These are phyloP conservation scores for Plenodomus biglobosus DNA, from an alignment of 2,329 filamentous ascomycete species.

Conservation along the genomic window DNA sequence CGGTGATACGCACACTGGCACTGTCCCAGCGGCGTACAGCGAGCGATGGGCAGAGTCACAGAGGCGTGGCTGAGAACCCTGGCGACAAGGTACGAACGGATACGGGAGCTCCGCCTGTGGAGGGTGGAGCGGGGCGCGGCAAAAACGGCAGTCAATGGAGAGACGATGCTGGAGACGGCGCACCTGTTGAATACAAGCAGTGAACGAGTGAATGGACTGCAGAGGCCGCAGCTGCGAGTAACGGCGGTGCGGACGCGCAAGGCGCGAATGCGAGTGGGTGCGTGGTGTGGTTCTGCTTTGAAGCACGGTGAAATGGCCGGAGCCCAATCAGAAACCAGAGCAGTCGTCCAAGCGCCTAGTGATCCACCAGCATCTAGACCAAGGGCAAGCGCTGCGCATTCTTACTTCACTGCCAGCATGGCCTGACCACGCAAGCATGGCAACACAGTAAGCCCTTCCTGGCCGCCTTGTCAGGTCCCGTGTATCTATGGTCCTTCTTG, in stretches of 20 bases:
- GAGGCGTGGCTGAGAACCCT: slow-evolving; percentile 31
- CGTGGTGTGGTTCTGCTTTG: background rate
- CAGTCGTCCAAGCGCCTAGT: background rate
- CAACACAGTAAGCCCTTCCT: too few species aligned
- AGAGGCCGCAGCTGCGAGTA: background rate
- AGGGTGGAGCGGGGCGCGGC: slow-evolving; percentile 11
- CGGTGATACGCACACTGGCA: slow-evolving; percentile 13
- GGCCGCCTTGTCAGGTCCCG: too few species aligned
- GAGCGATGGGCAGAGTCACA: slow-evolving; percentile 18
- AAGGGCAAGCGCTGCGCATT: background rate
- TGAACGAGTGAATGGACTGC: background rate
- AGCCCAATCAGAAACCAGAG: background rate
- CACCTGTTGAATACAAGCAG: background rate
- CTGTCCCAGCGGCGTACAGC: slow-evolving; percentile 15
- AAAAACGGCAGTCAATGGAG: slow-evolving; percentile 18
- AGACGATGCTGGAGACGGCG: background rate
- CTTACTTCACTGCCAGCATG: background rate
- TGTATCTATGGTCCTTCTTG: too few species aligned
- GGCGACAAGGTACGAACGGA: slow-evolving; percentile 25
- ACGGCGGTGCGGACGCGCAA: background rate
- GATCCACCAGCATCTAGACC: background rate
- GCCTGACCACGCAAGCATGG: background rate
- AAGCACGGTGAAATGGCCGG: background rate
- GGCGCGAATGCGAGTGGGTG: background rate
- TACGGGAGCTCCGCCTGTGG: slow-evolving; percentile 18